Evolutionary conservation across 176 grass and related monocot genomes (phyloP).

Genomic region (Aegilops bicornis): DNA sequence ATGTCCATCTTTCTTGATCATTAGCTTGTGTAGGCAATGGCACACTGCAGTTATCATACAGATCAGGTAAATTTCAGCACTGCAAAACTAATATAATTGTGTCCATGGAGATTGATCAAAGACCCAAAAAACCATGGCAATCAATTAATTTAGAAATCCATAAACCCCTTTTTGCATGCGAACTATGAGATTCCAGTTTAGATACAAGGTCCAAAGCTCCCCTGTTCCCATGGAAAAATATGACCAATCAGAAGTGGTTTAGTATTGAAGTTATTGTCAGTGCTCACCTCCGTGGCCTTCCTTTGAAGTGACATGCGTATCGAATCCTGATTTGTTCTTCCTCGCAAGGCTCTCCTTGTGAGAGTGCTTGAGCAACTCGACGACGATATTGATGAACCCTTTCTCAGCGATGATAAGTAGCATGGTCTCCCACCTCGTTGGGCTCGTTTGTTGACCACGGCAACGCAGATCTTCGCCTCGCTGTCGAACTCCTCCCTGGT

Average conservation of each 20-base stretch:
- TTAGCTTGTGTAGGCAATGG: no score
- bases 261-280: not conserved
- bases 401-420: constrained; percentile 24
- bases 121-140: no score
- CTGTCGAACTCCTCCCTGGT: constrained; percentile 77
- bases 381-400: constrained; percentile 9
- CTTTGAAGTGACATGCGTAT: constrained; percentile 72
- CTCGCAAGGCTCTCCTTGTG: constrained; percentile 68
- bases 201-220: not conserved
- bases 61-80: no score
- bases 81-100: no score
- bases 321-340: constrained; percentile 84
- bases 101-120: no score
- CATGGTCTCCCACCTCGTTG: constrained; percentile 74
- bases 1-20: no score
- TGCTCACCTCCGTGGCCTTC: constrained; percentile 86
- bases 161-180: not conserved
- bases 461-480: constrained; percentile 68
- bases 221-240: not conserved
- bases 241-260: not conserved
- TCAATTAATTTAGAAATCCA: no score
- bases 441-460: constrained; percentile 68
- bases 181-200: not conserved
- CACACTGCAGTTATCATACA: no score
- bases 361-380: constrained; percentile 90